A percentile compares a stretch with the other conserved stretches of the same genome.
These are phyloP conservation scores for Naumovozyma dairenensis DNA, from an alignment of 805 yeast genomes.

Conservation along the genomic window DNA sequence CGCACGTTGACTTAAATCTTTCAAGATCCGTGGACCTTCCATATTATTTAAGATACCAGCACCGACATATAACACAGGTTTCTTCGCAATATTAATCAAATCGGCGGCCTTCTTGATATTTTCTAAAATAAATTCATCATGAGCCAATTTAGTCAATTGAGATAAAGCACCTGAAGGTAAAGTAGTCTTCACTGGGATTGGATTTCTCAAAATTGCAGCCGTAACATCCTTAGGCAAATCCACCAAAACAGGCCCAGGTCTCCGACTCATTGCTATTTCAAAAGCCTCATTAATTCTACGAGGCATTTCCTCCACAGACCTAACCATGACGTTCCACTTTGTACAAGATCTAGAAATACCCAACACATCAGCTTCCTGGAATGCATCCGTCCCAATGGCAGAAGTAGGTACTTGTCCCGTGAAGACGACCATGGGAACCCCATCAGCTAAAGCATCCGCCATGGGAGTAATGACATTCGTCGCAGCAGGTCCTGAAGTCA, in stretches of 20 bases:
- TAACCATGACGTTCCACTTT: slow-evolving; percentile 99
- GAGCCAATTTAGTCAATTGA: slow-evolving; percentile 57
- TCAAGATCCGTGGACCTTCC: slow-evolving; percentile 70
- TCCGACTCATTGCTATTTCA: slow-evolving; percentile 89
- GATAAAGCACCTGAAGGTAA: slow-evolving; percentile 63
- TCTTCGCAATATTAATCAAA: slow-evolving; percentile 71
- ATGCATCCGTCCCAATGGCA: slow-evolving; percentile 96
- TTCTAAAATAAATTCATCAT: slow-evolving; percentile 64
- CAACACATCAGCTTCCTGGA: slow-evolving; percentile 97
- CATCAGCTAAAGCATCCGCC: slow-evolving; percentile 96
- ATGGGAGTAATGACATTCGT: slow-evolving; percentile 97
- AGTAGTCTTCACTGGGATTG: slow-evolving; percentile 74
- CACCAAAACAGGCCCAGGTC: slow-evolving; percentile 97
- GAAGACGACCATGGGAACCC: slow-evolving; percentile 93
- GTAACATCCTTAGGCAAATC: slow-evolving; percentile 98
- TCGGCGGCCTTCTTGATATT: slow-evolving; percentile 70
- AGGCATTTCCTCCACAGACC: slow-evolving; percentile 87
- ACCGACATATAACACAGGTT: slow-evolving; percentile 86
- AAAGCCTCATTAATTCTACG: slow-evolving; percentile 95
- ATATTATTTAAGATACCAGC: slow-evolving; percentile 75
- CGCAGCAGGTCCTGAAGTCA: slow-evolving; percentile 99
- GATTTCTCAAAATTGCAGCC: slow-evolving; percentile 74
- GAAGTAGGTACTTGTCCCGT: slow-evolving; percentile 95
- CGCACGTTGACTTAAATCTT: slow-evolving; percentile 83
- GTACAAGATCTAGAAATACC: slow-evolving; percentile 97